Percentiles rank a stretch among this genome's conserved stretches.
Conservation (phyloP, 768 basidiomycete genomes). For the Tephrocybe sp. region DNA sequence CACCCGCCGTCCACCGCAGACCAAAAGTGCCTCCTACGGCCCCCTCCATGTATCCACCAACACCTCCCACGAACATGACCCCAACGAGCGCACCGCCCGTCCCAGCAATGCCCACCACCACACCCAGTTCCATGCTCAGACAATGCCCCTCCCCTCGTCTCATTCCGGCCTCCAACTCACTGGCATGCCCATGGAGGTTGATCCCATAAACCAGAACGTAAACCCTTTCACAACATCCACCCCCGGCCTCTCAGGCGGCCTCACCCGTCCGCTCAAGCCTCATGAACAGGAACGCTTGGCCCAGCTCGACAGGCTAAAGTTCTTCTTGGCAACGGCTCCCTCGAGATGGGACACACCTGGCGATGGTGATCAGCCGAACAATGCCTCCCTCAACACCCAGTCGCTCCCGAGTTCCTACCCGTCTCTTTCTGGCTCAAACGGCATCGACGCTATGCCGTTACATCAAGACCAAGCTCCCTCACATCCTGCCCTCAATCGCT, state of each 20-base stretch:
- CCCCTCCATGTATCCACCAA: constrained; percentile 40
- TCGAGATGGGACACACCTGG: constrained; percentile 60
- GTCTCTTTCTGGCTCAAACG: not conserved
- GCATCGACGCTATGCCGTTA: constrained; percentile 9
- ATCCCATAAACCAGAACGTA: constrained; percentile 4
- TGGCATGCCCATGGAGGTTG: constrained; percentile 10
- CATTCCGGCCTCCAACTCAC: constrained; percentile 8
- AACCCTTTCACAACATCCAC: constrained; percentile 19
- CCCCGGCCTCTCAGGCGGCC: constrained; percentile 37
- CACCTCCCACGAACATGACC: constrained; percentile 38
- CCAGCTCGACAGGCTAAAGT: constrained; percentile 83
- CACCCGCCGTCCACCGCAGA: constrained; percentile 18
- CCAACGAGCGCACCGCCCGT: constrained; percentile 48
- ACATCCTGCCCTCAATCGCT: constrained; percentile 82
- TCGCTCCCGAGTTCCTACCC: constrained; percentile 10
- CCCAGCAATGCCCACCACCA: constrained; percentile 49
- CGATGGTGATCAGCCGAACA: constrained; percentile 24
- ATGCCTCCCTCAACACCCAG: constrained; percentile 21
- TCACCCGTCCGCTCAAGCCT: constrained; percentile 58
- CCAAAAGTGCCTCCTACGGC: constrained; percentile 19
- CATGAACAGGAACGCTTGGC: constrained; percentile 70
- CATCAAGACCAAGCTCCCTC: constrained; percentile 45
- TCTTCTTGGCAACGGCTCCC: constrained; percentile 85
- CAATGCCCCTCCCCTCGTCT: constrained; percentile 18
- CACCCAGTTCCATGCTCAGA: constrained; percentile 38